Base-by-base conservation (phyloP, 1,284 basidiomycete species). In the Moniliophthora roreri region DNA sequence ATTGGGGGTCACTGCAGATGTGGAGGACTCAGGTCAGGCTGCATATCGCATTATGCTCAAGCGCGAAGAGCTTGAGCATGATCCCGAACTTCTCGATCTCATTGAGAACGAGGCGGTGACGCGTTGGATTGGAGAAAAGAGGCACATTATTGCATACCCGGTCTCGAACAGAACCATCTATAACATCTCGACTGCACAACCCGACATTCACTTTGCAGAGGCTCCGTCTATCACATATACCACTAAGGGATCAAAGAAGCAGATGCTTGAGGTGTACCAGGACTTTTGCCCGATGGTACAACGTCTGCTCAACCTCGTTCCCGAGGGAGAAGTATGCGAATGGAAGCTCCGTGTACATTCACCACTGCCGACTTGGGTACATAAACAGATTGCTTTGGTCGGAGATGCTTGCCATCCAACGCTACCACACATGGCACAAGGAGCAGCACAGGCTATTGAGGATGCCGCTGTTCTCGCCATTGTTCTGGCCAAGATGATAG, bases 401-500 rank as follows among this genome's bases (percentile, higher is more conserved):
- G 62, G 62, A 1, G 62, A 63, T 24, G 62, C 62, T 6, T 63
- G 60, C 40, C 62, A 63, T 53, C 60, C 62, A n/a, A 59, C 62
- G 18, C 46, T 63, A 11, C 62, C 62, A 13, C 48, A 54, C 37
- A 41, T 57, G 6, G 32, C 42, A 10, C 51, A 64, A 54, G 63
- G 63, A 11, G 63, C 63, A 1, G 53, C 63, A 5, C 61, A 61
- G 28, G 63, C 63, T 1, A 62, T 64, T 16, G 63, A 64, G 46
- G 63, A 64, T 50, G 63, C 54, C 10, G 57, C 51, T 1, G 61
- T 61, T 26, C 48, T 64, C 1, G 56, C 52, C 2, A 32, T 54
- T 5, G 51, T 63, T 10, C 48, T 64, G 13, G 50, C 54, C 18
- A 59, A 54, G 28, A 8, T 60, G 16, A 41, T 48, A 1, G 42